Evolutionary conservation across 2,329 filamentous ascomycete genomes (phyloP).

Genomic region (Leptographium wingfieldii): DNA sequence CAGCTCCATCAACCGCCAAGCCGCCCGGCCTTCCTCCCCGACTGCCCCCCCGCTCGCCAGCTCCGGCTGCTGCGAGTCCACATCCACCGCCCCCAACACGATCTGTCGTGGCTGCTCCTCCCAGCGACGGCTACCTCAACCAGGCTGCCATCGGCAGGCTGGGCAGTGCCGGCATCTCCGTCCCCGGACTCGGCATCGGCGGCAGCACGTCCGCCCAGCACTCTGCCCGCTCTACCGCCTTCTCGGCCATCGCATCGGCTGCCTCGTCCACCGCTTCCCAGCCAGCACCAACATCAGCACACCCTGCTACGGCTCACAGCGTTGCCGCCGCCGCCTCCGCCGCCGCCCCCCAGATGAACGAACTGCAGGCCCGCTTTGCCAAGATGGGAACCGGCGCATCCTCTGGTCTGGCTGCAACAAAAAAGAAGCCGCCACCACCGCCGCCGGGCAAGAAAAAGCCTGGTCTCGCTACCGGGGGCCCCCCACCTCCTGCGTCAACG

Average conservation of each 20-base stretch:
- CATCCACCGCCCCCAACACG: conserved; percentile 7
- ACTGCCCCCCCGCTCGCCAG: conserved; percentile 19
- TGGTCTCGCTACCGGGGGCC: conserved; percentile 17
- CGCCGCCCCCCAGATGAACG: conserved; percentile 38
- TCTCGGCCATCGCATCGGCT: conserved; percentile 6
- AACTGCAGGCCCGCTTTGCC: conserved; percentile 57
- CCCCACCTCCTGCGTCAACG: background rate
- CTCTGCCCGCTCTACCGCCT: background rate
- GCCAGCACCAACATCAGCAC: background rate
- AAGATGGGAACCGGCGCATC: conserved; percentile 28
- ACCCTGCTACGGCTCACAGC: conserved; percentile 2
- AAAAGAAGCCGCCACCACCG: conserved; percentile 41
- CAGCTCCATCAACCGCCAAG: background rate
- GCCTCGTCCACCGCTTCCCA: background rate
- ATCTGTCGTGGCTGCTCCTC: background rate
- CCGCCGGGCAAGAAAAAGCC: conserved; percentile 42
- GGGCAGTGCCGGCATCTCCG: conserved; percentile 61
- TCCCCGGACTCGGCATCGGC: conserved; percentile 66
- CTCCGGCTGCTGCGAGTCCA: background rate
- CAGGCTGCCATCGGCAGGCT: conserved; percentile 52
- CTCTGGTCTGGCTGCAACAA: conserved; percentile 20
- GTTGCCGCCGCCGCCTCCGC: background rate
- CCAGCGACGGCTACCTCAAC: conserved; percentile 26
- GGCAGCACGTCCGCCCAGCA: conserved; percentile 9
- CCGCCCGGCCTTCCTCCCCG: conserved; percentile 25